phyloP scores from a whole-genome alignment of 1,284 basidiomycete species.

The Irpex lacteus region DNA sequence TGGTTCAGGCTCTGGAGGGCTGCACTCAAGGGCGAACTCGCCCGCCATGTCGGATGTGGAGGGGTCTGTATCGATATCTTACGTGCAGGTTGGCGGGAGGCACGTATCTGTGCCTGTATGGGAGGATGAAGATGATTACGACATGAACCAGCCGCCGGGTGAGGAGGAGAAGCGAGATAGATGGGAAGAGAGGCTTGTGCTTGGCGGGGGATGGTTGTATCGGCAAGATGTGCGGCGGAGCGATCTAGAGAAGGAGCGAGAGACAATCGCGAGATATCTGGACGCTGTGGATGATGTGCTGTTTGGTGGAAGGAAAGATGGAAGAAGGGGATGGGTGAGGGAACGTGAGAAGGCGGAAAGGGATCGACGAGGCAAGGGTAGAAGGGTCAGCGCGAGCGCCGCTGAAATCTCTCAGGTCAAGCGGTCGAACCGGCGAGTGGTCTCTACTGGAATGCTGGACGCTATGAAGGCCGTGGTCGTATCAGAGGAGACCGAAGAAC shows the following conservation, averaged over 20 bases:
- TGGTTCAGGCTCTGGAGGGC: constrained; percentile 28
- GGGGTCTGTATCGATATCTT: constrained; percentile 59
- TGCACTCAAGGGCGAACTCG: constrained; percentile 38
- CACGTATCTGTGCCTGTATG: constrained; percentile 70
- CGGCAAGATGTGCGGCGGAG: constrained; percentile 55
- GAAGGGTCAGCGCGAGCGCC: constrained; percentile 53
- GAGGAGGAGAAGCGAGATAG: constrained; percentile 57
- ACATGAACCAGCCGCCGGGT: constrained; percentile 34
- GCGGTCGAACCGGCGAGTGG: constrained; percentile 40
- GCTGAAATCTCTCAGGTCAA: constrained; percentile 25
- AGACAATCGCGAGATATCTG: constrained; percentile 57
- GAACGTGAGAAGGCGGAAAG: constrained; percentile 43
- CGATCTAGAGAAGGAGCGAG: constrained; percentile 55
- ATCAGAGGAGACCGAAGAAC: constrained; percentile 58
- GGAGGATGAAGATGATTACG: constrained; percentile 66
- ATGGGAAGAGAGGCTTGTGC: constrained; percentile 77
- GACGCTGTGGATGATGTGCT: constrained; percentile 72
- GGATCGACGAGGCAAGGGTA: constrained; percentile 31
- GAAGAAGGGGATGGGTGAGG: constrained; percentile 53
- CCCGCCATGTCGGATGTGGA: constrained; percentile 42
- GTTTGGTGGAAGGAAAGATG: constrained; percentile 55
- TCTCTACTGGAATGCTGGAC: constrained; percentile 53
- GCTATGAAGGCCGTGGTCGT: constrained; percentile 46
- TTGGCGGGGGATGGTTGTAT: constrained; percentile 81
- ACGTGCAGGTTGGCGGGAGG: constrained; percentile 65